These are phyloP conservation scores for Cyclotella sp. DNA, from an alignment of 108 stramenopile genomes.

Conservation along the genomic window DNA sequence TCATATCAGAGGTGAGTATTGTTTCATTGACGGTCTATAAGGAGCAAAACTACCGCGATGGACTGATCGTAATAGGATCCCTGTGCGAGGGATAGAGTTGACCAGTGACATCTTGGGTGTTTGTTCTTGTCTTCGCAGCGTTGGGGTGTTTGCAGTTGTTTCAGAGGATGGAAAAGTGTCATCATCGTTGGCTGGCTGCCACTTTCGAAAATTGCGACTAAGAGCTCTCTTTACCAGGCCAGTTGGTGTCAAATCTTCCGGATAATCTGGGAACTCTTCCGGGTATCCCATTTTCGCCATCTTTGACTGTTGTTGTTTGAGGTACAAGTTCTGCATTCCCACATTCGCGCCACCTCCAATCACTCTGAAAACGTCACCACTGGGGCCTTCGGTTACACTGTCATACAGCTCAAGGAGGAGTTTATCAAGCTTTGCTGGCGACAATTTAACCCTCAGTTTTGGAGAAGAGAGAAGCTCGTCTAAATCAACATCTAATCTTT, in stretches of 20 bases:
- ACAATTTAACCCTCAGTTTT: conserved; percentile 75
- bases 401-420: conserved; percentile 79
- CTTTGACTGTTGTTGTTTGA: conserved; percentile 62
- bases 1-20: too few relatives aligned
- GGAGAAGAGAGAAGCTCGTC: conserved; percentile 74
- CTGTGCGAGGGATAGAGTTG: neutral
- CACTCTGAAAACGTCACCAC: conserved; percentile 78
- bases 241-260: conserved; percentile 20
- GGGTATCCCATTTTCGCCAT: conserved; percentile 15
- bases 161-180: neutral
- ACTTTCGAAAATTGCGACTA: conserved; percentile 37
- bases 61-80: neutral
- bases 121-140: conserved; percentile 17
- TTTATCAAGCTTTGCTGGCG: conserved; percentile 90
- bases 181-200: neutral
- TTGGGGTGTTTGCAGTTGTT: neutral
- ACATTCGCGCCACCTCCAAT: conserved; percentile 82
- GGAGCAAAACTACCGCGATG: neutral
- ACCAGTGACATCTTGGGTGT: conserved; percentile 46
- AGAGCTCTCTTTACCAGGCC: conserved; percentile 43
- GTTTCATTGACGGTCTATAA: too few relatives aligned
- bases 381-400: conserved; percentile 63
- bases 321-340: conserved; percentile 74
- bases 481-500: conserved; percentile 83
- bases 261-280: conserved; percentile 7